Evolutionary conservation across 2,329 filamentous ascomycete genomes (phyloP).

Genomic region (Cylindrodendrum hubeiense): DNA sequence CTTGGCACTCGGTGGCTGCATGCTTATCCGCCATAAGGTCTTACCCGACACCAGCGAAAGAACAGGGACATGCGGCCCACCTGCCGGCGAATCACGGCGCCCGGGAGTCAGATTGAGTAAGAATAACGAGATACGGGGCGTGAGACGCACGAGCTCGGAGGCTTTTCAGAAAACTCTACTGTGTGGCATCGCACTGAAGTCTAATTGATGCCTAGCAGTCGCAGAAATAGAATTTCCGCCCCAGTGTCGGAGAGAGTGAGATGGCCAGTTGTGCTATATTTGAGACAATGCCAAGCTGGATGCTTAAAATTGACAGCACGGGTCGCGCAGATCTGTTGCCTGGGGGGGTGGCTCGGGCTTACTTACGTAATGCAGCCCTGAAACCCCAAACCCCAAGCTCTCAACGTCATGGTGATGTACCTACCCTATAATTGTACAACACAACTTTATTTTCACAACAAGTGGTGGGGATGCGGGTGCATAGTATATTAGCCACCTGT

Average conservation of each 20-base stretch:
- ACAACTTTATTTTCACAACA: too few species aligned
- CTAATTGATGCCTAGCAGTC: background rate
- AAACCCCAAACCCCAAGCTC: slow-evolving; percentile 17
- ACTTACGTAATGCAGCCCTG: slow-evolving; percentile 5
- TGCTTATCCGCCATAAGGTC: slow-evolving; percentile 42
- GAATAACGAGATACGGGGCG: background rate
- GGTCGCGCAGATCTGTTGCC: slow-evolving; percentile 16
- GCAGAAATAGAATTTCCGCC: background rate
- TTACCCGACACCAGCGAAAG: slow-evolving; percentile 23
- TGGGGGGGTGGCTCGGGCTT: background rate
- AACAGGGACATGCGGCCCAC: background rate
- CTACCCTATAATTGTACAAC: too few species aligned
- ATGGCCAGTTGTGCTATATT: background rate
- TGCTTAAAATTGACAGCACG: slow-evolving; percentile 20
- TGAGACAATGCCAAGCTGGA: slow-evolving; percentile 4
- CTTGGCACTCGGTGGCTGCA: slow-evolving; percentile 45
- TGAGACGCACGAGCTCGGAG: background rate
- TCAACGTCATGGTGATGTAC: background rate
- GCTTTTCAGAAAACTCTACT: background rate
- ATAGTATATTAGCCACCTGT: too few species aligned
- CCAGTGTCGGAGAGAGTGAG: background rate
- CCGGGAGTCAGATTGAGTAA: background rate
- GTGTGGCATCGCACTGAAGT: background rate
- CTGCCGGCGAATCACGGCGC: background rate
- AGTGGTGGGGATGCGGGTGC: too few species aligned